A percentile compares a stretch with the other conserved stretches of the same genome.
phyloP scores from a whole-genome alignment of 768 basidiomycete species.

The Suillus cothurnatus region DNA sequence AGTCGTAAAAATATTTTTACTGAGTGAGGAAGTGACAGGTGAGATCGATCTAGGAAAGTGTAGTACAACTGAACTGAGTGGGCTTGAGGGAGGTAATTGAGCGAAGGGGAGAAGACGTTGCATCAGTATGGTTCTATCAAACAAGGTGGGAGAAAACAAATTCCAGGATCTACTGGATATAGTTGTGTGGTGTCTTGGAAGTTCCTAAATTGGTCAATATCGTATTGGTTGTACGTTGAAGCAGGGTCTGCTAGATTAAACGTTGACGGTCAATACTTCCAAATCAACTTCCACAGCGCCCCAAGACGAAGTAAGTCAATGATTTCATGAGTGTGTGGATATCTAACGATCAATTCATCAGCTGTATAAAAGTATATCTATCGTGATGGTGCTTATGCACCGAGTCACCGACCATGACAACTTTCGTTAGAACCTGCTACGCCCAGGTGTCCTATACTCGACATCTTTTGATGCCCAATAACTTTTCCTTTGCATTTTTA shows the following conservation, averaged over 20 bases:
- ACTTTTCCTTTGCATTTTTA: no score
- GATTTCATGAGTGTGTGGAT: background rate
- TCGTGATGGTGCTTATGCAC: background rate
- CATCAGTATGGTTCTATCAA: conserved; percentile 8
- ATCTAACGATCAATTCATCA: background rate
- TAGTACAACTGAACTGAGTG: conserved; percentile 44
- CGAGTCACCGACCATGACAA: no score
- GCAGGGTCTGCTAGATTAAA: background rate
- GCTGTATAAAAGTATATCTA: background rate
- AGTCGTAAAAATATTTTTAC: conserved; percentile 75
- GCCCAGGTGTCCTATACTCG: no score
- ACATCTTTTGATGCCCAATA: no score
- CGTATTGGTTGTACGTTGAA: background rate
- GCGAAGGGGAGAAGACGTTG: conserved; percentile 24
- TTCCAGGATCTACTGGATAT: no score
- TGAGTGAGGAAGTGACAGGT: conserved; percentile 40
- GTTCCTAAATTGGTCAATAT: background rate
- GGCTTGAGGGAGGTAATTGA: conserved; percentile 35
- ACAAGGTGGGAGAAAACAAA: conserved; percentile 6
- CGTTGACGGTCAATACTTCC: background rate
- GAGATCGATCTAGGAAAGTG: conserved; percentile 42
- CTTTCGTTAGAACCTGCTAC: no score
- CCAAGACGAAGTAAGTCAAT: background rate
- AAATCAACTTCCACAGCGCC: background rate
- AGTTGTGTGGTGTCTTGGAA: no score